Evolutionary conservation across 2,329 filamentous ascomycete genomes (phyloP).

Genomic region (Rhynchosporium graminicola): DNA sequence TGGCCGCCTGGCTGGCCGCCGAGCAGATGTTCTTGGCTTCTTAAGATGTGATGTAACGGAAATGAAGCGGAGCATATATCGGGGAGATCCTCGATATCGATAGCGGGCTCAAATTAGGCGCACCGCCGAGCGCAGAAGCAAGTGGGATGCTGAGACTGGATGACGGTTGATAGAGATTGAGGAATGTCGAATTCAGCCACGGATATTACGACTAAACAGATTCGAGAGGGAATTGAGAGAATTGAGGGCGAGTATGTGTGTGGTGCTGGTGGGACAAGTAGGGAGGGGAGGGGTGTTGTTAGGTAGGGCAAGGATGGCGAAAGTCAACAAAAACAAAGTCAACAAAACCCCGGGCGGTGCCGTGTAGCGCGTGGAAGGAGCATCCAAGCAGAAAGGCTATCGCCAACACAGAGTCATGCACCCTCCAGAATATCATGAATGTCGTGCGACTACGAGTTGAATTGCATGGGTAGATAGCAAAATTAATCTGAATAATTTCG

Average conservation of each 20-base stretch:
- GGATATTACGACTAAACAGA: conserved; percentile 22
- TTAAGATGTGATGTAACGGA: conserved; percentile 12
- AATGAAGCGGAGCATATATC: conserved; percentile 17
- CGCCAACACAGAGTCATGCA: conserved; percentile 1
- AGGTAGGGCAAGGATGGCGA: conserved; percentile 10
- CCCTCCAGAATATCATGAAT: background rate
- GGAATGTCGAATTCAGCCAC: conserved; percentile 27
- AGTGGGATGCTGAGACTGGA: conserved; percentile 17
- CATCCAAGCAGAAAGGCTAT: conserved; percentile 8
- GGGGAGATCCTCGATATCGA: conserved; percentile 21
- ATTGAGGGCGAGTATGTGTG: background rate
- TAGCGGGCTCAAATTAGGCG: conserved; percentile 26
- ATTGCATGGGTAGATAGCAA: no score
- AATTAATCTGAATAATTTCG: background rate
- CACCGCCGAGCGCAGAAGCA: conserved; percentile 28
- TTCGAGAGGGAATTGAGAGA: conserved; percentile 16
- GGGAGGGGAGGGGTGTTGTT: conserved; percentile 12
- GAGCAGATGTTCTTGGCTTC: conserved; percentile 18
- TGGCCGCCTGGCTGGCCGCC: conserved; percentile 32
- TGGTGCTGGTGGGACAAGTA: conserved; percentile 11
- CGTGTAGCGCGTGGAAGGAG: conserved; percentile 14
- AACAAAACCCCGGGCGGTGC: conserved; percentile 12
- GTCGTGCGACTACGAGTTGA: background rate
- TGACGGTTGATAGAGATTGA: conserved; percentile 24
- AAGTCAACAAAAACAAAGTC: conserved; percentile 17